Evolutionary conservation across 169 alveolate genomes (phyloP).

Genomic region (Plasmodium gonderi): DNA sequence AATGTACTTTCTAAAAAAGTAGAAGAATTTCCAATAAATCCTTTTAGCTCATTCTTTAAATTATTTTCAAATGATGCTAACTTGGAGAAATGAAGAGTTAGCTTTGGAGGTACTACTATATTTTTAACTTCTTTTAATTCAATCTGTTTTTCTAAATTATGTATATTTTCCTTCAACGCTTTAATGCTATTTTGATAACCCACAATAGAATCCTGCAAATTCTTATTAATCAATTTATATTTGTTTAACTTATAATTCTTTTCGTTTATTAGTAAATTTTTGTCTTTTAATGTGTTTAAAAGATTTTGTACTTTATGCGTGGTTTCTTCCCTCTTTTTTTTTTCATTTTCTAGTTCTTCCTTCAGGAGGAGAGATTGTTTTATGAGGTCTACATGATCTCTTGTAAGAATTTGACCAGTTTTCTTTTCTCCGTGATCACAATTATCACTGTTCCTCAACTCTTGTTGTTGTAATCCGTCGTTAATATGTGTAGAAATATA

Average conservation of each 20-base stretch:
- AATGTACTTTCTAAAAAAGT: constrained; percentile 72
- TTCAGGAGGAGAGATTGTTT: neutral
- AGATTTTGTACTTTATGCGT: constrained; percentile 25
- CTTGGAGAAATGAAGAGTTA: constrained; percentile 31
- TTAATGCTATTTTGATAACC: constrained; percentile 31
- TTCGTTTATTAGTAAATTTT: constrained; percentile 60
- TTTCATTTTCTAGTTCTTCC: constrained; percentile 44
- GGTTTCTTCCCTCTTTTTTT: constrained; percentile 17
- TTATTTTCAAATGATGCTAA: constrained; percentile 67
- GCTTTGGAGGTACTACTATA: constrained; percentile 56
- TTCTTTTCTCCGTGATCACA: neutral
- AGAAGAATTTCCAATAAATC: constrained; percentile 67
- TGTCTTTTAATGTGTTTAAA: constrained; percentile 13
- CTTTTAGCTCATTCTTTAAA: constrained; percentile 64
- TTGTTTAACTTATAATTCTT: constrained; percentile 52
- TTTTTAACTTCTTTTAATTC: constrained; percentile 40
- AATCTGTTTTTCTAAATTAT: constrained; percentile 62
- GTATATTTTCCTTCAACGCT: constrained; percentile 64
- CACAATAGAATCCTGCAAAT: constrained; percentile 2
- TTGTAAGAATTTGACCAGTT: neutral
- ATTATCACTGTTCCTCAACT: no score
- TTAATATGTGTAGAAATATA: no score
- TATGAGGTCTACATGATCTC: neutral
- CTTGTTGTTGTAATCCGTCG: no score
- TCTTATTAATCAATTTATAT: constrained; percentile 26